phyloP scores from a whole-genome alignment of 164 flowering plant genomes.

The Stephania yunnanensis region DNA sequence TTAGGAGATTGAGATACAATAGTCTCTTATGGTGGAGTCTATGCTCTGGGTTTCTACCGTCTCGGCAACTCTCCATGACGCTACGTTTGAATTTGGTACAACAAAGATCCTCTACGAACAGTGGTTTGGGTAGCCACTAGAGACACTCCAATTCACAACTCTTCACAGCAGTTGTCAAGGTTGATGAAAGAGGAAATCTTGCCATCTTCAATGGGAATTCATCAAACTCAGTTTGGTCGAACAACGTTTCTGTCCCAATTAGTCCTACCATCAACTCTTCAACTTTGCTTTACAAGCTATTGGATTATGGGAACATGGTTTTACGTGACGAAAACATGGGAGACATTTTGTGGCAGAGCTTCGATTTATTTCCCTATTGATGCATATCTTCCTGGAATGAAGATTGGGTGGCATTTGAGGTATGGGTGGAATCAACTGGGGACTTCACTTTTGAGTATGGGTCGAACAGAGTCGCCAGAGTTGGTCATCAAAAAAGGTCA shows the following conservation, averaged over 20 bases:
- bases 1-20: too few species aligned
- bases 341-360: too few species aligned
- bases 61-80: too few species aligned
- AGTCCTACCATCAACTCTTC: neutral
- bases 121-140: constrained; percentile 10
- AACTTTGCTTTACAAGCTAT: neutral
- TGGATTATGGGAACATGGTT: too few species aligned
- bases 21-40: too few species aligned
- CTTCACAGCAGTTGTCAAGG: constrained; percentile 2
- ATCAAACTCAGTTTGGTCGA: neutral
- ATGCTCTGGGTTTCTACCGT: too few species aligned
- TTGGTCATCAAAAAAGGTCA: neutral
- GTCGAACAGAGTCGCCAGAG: neutral
- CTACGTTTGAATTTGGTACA: too few species aligned
- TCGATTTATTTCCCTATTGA: neutral
- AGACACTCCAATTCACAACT: constrained; percentile 6
- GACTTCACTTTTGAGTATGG: neutral
- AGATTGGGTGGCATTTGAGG: neutral
- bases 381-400: neutral
- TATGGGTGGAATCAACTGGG: constrained; percentile 3
- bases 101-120: neutral
- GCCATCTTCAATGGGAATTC: neutral
- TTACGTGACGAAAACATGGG: too few species aligned
- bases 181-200: constrained; percentile 9
- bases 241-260: neutral